phyloP scores from a whole-genome alignment of 345 rosid species.

The Lumnitzera littorea region DNA sequence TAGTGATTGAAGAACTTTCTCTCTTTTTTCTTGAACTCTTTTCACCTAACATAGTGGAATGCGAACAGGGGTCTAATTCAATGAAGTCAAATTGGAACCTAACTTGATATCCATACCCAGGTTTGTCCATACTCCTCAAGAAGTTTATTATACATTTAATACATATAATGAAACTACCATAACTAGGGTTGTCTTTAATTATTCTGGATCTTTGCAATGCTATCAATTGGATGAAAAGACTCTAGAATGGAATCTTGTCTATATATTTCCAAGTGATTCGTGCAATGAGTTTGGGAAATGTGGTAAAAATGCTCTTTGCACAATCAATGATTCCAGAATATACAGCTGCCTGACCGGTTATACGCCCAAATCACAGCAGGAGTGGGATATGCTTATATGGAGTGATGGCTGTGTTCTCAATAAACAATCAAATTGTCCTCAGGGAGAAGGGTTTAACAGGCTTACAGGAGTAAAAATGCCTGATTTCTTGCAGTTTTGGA shows the following conservation, averaged over 20 bases:
- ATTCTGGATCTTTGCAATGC: background rate
- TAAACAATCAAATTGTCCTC: background rate
- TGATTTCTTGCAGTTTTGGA: conserved; percentile 2
- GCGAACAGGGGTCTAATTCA: background rate
- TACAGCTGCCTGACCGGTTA: conserved; percentile 28
- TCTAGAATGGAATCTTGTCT: background rate
- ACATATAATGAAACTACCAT: background rate
- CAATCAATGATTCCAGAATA: background rate
- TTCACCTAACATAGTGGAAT: too few species aligned
- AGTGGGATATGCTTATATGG: conserved; percentile 18
- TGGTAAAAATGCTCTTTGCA: conserved; percentile 10
- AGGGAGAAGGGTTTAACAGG: conserved; percentile 15
- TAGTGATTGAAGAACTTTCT: too few species aligned
- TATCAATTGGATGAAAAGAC: background rate
- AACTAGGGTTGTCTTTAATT: background rate
- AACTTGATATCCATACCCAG: background rate
- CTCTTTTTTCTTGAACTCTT: too few species aligned
- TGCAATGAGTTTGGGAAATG: conserved; percentile 12
- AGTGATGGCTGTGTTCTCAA: conserved; percentile 27
- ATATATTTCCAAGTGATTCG: background rate
- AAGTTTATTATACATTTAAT: conserved; percentile 3
- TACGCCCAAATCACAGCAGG: conserved; percentile 9
- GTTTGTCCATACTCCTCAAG: background rate
- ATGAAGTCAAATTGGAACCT: background rate
- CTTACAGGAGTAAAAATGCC: conserved; percentile 15